phyloP scores from a whole-genome alignment of 768 basidiomycete genomes.

The Guyanaporus albipodus region DNA sequence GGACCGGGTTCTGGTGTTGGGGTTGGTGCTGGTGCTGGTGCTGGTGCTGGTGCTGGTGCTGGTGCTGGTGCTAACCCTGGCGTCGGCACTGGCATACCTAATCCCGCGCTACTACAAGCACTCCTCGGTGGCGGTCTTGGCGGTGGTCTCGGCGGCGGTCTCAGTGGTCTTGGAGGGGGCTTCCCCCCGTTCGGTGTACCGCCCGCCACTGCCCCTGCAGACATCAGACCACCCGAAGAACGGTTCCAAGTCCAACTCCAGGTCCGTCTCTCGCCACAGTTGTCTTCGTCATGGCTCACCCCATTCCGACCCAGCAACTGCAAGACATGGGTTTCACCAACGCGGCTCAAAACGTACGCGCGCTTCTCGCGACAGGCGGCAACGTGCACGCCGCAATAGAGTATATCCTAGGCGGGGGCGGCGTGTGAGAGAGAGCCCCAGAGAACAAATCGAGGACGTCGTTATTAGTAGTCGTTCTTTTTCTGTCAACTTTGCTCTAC shows the following conservation, averaged over 20 bases:
- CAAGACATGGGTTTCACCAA: conserved; percentile 95
- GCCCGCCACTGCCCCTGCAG: conserved; percentile 43
- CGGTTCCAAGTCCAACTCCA: conserved; percentile 85
- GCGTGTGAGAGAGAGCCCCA: too few species aligned
- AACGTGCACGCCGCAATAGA: conserved; percentile 91
- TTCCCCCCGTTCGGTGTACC: conserved; percentile 20
- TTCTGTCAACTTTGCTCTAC: too few species aligned
- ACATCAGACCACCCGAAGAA: conserved; percentile 81
- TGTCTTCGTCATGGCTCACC: not conserved
- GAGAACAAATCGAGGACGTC: too few species aligned
- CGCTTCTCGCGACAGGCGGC: conserved; percentile 87
- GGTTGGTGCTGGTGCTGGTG: too few species aligned
- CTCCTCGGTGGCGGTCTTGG: conserved; percentile 7
- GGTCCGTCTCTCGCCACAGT: conserved; percentile 38
- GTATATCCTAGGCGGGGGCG: conserved; percentile 83
- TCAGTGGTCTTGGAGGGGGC: conserved; percentile 31
- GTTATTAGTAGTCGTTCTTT: too few species aligned
- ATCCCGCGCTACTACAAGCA: conserved; percentile 43
- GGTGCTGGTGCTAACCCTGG: conserved; percentile 18
- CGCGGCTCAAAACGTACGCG: conserved; percentile 84
- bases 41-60: too few species aligned
- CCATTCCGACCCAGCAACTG: conserved; percentile 62
- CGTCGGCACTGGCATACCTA: conserved; percentile 22
- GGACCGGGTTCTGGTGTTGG: too few species aligned
- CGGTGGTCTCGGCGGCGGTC: conserved; percentile 17